Evolutionary conservation across 2,329 filamentous ascomycete genomes (phyloP).

Genomic region (Penicillium decumbens): DNA sequence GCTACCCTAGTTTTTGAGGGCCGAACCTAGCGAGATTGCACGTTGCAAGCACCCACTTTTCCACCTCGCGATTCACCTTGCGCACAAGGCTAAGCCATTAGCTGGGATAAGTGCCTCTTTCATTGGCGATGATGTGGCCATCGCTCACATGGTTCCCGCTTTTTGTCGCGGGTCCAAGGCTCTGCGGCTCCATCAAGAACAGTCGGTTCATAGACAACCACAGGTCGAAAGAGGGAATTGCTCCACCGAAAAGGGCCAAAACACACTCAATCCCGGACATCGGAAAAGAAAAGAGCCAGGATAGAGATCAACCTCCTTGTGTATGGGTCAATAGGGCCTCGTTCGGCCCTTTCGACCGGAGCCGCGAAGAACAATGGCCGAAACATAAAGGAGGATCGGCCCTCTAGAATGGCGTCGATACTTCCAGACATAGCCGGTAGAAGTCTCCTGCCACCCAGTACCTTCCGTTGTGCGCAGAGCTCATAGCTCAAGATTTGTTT

Average conservation of each 20-base stretch:
- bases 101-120: not conserved
- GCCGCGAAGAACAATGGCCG: not conserved
- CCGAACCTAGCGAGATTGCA: not conserved
- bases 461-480: not conserved
- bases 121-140: not conserved
- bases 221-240: constrained; percentile 6
- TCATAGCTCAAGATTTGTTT: constrained; percentile 7
- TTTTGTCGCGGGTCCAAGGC: no score
- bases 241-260: not conserved
- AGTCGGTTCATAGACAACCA: not conserved
- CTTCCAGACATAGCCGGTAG: not conserved
- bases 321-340: constrained; percentile 9
- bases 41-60: not conserved
- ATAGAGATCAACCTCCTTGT: constrained; percentile 1
- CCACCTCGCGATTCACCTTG: no score
- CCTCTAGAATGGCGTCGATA: not conserved
- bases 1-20: not conserved
- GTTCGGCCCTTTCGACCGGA: constrained; percentile 3
- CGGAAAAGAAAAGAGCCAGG: not conserved
- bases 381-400: constrained; percentile 5
- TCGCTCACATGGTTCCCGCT: not conserved
- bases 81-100: not conserved
- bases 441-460: not conserved
- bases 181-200: not conserved
- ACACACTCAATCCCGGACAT: constrained; percentile 3